Evolutionary conservation across 768 basidiomycete species (phyloP).

Genomic region (Nevesoporus exiguus): DNA sequence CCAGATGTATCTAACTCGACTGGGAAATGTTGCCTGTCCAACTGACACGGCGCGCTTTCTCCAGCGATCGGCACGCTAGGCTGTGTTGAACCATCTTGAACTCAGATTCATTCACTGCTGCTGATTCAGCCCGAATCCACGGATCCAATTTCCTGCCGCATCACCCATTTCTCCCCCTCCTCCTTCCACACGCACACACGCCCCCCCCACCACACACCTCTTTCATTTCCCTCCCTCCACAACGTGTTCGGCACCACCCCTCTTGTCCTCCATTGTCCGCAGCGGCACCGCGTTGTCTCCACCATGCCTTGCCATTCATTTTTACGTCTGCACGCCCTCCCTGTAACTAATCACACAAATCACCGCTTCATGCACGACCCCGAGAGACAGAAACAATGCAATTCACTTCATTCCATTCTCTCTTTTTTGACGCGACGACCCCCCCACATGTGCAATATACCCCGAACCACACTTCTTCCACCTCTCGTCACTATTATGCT

Average conservation of each 20-base stretch:
- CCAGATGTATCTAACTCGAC: slow-evolving; percentile 30
- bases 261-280: slow-evolving; percentile 10
- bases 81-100: slow-evolving; percentile 19
- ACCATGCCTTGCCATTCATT: slow-evolving; percentile 7
- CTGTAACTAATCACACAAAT: slow-evolving; percentile 17
- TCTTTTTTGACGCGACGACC: background rate
- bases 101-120: slow-evolving; percentile 24
- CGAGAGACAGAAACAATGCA: slow-evolving; percentile 3
- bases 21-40: slow-evolving; percentile 30
- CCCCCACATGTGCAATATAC: slow-evolving; percentile 1
- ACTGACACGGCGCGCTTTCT: slow-evolving; percentile 28
- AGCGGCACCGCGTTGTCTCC: slow-evolving; percentile 23
- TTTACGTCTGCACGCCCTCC: slow-evolving; percentile 16
- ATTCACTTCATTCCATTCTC: background rate
- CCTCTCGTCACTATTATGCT: slow-evolving; percentile 11
- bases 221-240: slow-evolving; percentile 12
- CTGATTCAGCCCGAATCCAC: slow-evolving; percentile 22
- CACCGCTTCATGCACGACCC: slow-evolving; percentile 4
- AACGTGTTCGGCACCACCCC: slow-evolving; percentile 21
- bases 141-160: slow-evolving; percentile 8
- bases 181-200: slow-evolving; percentile 3
- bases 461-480: background rate
- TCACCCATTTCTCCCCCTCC: slow-evolving; percentile 2
- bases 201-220: background rate
- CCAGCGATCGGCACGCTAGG: slow-evolving; percentile 31